These are phyloP conservation scores for Amphirosellinia nigrospora DNA, from an alignment of 495 filamentous ascomycete species.

Conservation along the genomic window DNA sequence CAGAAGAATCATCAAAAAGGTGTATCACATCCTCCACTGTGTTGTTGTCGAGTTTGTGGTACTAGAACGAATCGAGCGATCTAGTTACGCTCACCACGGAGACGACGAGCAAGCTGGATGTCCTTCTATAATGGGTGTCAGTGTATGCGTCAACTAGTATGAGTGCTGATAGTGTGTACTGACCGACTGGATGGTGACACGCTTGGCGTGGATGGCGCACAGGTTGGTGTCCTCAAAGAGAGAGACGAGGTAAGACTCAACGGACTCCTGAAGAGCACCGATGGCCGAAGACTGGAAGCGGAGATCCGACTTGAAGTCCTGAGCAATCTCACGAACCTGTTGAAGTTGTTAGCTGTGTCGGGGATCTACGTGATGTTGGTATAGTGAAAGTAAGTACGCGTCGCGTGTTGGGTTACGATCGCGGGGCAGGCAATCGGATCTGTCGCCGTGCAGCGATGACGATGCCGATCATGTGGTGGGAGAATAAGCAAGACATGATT, in stretches of 20 bases:
- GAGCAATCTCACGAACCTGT: conserved; percentile 94
- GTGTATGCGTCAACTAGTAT: conserved; percentile 24
- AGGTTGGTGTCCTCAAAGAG: conserved; percentile 99
- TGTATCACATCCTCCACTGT: conserved; percentile 33
- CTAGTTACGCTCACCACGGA: conserved; percentile 89
- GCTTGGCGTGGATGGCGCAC: conserved; percentile 99
- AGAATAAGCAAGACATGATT: not conserved
- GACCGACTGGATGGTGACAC: conserved; percentile 86
- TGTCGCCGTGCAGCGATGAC: not conserved
- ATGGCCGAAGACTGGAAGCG: conserved; percentile 99
- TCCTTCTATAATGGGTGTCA: conserved; percentile 71
- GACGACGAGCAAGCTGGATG: conserved; percentile 94
- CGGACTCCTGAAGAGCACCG: conserved; percentile 99
- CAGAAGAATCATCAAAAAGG: conserved; percentile 37
- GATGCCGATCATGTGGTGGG: not conserved
- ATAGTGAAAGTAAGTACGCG: not conserved
- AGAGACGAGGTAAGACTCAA: conserved; percentile 99
- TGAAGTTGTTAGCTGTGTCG: too few species aligned
- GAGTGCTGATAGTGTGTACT: conserved; percentile 30
- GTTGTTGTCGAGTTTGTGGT: conserved; percentile 18
- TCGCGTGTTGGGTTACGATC: conserved; percentile 8
- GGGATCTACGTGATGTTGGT: too few species aligned
- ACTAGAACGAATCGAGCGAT: conserved; percentile 28
- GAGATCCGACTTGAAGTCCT: conserved; percentile 99
- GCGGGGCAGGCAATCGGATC: not conserved